Base-by-base conservation (phyloP, 1,284 basidiomycete species). In the Malassezia brasiliensis region DNA sequence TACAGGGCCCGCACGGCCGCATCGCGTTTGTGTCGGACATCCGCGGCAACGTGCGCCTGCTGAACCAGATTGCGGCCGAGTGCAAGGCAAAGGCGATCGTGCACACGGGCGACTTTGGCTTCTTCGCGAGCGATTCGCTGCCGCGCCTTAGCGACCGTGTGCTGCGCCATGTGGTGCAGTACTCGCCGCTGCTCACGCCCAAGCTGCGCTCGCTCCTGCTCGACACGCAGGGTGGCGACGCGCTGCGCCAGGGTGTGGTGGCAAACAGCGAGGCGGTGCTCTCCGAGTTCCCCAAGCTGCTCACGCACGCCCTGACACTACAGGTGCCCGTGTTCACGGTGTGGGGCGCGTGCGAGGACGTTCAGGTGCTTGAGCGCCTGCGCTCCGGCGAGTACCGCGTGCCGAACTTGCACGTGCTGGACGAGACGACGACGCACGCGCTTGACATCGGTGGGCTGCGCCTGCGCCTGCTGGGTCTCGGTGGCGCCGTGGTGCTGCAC, bases 81-180 rank as follows among this genome's bases (percentile, higher is more conserved):
- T 90, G 89, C n/a, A 83, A 85, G 58, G 93, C 90, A 19, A 53
- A 67, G 35, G 70, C 66, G 44, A 86, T 98, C 76, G 88, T 99
- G 61, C 93, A 98, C 76, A 96, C 91, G 0, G 94, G 94, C 53
- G 94, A 99, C 79, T 98, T 98, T 84, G 94, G 94, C 55, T 96
- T 98, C 77, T 94, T 94, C 77, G 89, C 90, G 76, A 78, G 81
- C 19, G 81, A 82, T 58, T 90, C 86, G 74, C 79, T 94, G 51
- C 86, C 86, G 37, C 81, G 88, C 62, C 93, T 96, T 79, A 88
- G 86, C 70, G 90, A 94, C 81, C 83, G 88, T 78, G 80, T 93
- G 39, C 84, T 98, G 19, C 86, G 90, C 67, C 94, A 98, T 77
- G 83, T 96, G 56, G 85, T 94, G 31, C 88, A 89, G 81, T 98